phyloP scores from a whole-genome alignment of 192 early-diverging fungal species.

The Coemansia sp. region DNA sequence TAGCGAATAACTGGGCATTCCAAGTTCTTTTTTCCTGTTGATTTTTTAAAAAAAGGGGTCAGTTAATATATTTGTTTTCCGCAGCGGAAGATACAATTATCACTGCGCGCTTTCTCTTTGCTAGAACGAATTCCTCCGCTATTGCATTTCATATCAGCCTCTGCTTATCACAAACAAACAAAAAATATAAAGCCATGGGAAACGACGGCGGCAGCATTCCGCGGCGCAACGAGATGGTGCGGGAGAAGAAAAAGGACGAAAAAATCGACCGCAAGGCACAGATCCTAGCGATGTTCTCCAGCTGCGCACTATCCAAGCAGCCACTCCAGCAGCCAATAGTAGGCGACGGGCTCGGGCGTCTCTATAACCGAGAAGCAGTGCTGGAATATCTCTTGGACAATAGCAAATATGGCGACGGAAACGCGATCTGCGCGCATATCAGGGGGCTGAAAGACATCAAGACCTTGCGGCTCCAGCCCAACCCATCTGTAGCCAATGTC shows the following conservation, averaged over 20 bases:
- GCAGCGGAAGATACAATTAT: too few species aligned
- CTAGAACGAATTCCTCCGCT: too few species aligned
- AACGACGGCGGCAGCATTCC: conserved; percentile 57
- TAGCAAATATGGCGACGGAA: conserved; percentile 61
- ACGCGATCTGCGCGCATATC: conserved; percentile 50
- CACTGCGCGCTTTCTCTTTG: too few species aligned
- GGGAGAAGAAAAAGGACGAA: conserved; percentile 45
- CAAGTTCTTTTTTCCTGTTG: neutral
- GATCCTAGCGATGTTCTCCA: conserved; percentile 23
- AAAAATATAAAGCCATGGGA: conserved; percentile 27
- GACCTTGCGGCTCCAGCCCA: conserved; percentile 19
- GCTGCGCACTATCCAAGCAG: conserved; percentile 45
- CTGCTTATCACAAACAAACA: too few species aligned
- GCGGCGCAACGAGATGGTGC: conserved; percentile 51
- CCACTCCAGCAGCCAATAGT: conserved; percentile 63
- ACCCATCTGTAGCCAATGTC: conserved; percentile 4
- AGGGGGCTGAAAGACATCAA: conserved; percentile 26
- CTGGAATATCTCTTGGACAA: conserved; percentile 59
- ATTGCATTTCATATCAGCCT: too few species aligned
- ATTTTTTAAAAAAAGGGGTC: too few species aligned
- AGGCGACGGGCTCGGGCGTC: conserved; percentile 57
- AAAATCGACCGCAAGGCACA: conserved; percentile 27
- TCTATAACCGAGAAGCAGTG: conserved; percentile 73
- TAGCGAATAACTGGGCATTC: neutral
- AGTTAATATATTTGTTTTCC: too few species aligned